phyloP scores from a whole-genome alignment of 164 flowering plant species.

The Stephania yunnanensis region DNA sequence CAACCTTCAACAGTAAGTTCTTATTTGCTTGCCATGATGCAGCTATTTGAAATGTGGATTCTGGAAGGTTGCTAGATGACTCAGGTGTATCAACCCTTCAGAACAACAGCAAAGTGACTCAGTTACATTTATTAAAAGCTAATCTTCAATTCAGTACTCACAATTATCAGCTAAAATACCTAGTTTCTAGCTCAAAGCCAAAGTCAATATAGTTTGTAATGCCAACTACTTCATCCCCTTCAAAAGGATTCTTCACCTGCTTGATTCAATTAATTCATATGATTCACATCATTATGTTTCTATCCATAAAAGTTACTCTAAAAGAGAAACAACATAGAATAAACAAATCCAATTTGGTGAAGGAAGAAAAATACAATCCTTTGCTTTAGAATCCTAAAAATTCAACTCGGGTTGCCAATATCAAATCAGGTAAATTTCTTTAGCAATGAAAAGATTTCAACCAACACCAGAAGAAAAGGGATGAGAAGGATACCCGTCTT shows the following conservation, averaged over 20 bases:
- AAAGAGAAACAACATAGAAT: background rate
- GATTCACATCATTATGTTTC: background rate
- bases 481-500: constrained; percentile 61
- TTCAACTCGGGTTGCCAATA: too few species aligned
- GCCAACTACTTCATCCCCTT: constrained; percentile 73
- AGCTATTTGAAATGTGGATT: constrained; percentile 77
- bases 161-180: constrained; percentile 36
- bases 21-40: constrained; percentile 99
- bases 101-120: constrained; percentile 10
- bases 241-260: constrained; percentile 91
- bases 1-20: constrained; percentile 85
- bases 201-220: constrained; percentile 94
- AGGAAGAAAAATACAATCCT: background rate
- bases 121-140: constrained; percentile 4
- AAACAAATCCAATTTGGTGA: background rate
- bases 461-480: background rate
- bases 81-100: constrained; percentile 49
- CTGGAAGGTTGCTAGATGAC: constrained; percentile 32
- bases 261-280: constrained; percentile 14
- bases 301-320: background rate
- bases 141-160: background rate
- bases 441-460: background rate
- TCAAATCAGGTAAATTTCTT: background rate
- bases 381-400: too few species aligned
- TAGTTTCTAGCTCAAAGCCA: constrained; percentile 81